These are phyloP conservation scores for Elsinoe fawcettii DNA, from an alignment of 2,329 filamentous ascomycete species.

Conservation along the genomic window DNA sequence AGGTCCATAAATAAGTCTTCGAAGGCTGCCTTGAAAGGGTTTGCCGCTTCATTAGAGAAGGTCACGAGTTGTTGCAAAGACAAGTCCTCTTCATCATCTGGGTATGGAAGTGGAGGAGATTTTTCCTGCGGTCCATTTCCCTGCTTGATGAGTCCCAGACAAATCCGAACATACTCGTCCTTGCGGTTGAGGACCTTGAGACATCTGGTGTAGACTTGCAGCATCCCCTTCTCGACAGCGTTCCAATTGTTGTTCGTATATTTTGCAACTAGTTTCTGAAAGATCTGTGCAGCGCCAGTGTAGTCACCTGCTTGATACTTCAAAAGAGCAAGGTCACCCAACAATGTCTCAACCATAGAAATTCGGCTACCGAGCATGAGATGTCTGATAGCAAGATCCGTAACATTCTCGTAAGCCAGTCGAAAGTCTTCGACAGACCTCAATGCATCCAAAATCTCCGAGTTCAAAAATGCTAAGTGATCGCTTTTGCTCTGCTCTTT, in stretches of 20 bases:
- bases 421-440: conserved; percentile 34
- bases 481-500: background rate
- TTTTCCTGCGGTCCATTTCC: background rate
- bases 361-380: conserved; percentile 70
- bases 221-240: conserved; percentile 69
- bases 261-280: conserved; percentile 68
- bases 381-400: conserved; percentile 73
- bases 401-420: conserved; percentile 51
- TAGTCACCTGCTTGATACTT: conserved; percentile 61
- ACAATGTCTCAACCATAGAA: conserved; percentile 67
- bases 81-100: background rate
- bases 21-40: conserved; percentile 61
- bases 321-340: conserved; percentile 78
- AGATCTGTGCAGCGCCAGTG: conserved; percentile 64
- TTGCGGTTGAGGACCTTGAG: conserved; percentile 66
- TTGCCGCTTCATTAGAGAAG: conserved; percentile 43
- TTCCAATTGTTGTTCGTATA: conserved; percentile 75
- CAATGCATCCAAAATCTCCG: conserved; percentile 28
- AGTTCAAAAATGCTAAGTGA: conserved; percentile 17
- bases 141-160: conserved; percentile 57
- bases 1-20: conserved; percentile 66
- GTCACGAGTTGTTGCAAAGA: conserved; percentile 39
- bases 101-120: too few relatives aligned
- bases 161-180: conserved; percentile 70
- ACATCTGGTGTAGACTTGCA: conserved; percentile 78